Evolutionary conservation across 768 basidiomycete species (phyloP).

Genomic region (Melanogaster broomeanus): DNA sequence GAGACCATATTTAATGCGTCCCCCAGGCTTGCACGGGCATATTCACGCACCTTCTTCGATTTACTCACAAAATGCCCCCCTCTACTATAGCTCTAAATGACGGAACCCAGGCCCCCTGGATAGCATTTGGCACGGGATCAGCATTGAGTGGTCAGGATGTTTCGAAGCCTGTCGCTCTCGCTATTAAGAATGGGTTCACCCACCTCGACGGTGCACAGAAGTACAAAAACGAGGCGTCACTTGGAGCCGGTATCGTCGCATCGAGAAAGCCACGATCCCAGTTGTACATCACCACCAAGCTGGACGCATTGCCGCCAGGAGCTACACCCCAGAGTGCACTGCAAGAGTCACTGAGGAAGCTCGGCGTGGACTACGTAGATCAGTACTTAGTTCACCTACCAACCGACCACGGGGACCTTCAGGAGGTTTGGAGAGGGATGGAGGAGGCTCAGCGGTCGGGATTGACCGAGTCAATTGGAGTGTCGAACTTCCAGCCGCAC

Average conservation of each 20-base stretch:
- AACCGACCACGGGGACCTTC: conserved; percentile 39
- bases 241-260: conserved; percentile 51
- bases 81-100: conserved; percentile 52
- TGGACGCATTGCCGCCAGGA: conserved; percentile 36
- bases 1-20: conserved; percentile 9
- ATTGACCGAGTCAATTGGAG: conserved; percentile 45
- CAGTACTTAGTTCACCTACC: conserved; percentile 64
- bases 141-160: conserved; percentile 51
- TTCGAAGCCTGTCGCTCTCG: conserved; percentile 56
- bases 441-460: conserved; percentile 48
- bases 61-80: conserved; percentile 23
- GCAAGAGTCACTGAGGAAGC: no score
- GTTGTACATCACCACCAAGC: conserved; percentile 65
- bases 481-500: conserved; percentile 51
- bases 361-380: no score
- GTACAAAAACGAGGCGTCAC: conserved; percentile 55
- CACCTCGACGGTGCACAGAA: conserved; percentile 65
- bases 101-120: conserved; percentile 51
- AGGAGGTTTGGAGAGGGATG: no score
- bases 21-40: not conserved
- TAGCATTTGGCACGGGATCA: conserved; percentile 67
- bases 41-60: conserved; percentile 5
- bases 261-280: conserved; percentile 53
- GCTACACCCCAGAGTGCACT: conserved; percentile 51
- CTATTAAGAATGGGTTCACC: conserved; percentile 51